A percentile compares a stretch with the other conserved stretches of the same genome.
These are phyloP conservation scores for Cyclocybe aegerita DNA, from an alignment of 768 basidiomycete genomes.

Conservation along the genomic window DNA sequence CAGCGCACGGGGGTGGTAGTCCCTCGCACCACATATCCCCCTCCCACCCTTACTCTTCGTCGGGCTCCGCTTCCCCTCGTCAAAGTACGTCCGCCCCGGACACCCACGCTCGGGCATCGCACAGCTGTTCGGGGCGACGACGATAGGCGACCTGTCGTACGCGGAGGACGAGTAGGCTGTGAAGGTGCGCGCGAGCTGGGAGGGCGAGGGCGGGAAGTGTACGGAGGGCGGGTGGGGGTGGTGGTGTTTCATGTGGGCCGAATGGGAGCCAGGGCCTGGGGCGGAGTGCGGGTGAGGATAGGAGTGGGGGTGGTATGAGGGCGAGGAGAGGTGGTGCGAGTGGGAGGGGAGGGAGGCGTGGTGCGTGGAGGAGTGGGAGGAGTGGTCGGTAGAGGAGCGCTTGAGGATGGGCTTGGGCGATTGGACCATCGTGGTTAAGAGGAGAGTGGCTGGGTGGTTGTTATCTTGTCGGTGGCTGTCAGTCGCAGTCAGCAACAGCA, in stretches of 20 bases:
- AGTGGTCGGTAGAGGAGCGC: no score
- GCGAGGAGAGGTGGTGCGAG: no score
- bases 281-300: no score
- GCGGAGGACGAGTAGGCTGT: conserved; percentile 54
- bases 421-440: no score
- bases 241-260: no score
- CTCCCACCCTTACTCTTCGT: conserved; percentile 12
- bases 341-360: no score
- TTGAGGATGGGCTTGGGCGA: conserved; percentile 6
- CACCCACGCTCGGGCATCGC: conserved; percentile 79
- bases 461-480: no score
- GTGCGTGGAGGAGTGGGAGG: no score
- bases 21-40: conserved; percentile 27
- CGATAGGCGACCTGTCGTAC: conserved; percentile 82
- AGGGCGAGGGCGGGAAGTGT: conserved; percentile 55
- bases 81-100: conserved; percentile 66
- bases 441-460: no score
- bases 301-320: no score
- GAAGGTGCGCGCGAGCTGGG: conserved; percentile 49
- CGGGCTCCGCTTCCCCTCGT: conserved; percentile 35
- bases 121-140: conserved; percentile 70
- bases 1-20: conserved; percentile 47
- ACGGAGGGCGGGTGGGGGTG: conserved; percentile 27
- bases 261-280: no score
- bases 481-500: no score